These are phyloP conservation scores for Brettanomyces naardenensis DNA, from an alignment of 805 yeast species.

Conservation along the genomic window DNA sequence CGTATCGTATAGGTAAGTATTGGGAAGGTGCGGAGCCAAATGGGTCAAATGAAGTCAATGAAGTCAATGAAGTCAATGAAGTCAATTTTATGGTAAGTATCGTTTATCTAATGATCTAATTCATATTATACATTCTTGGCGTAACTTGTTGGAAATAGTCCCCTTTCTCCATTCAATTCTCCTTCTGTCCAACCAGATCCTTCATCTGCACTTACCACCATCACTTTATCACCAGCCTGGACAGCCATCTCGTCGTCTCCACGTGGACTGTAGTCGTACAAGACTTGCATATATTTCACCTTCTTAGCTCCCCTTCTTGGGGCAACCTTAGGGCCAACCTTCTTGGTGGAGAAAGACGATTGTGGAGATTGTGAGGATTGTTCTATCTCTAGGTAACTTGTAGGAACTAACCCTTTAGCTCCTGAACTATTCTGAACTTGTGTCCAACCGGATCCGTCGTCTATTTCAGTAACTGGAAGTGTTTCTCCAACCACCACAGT, in stretches of 20 bases:
- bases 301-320: conserved; percentile 69
- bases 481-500: conserved; percentile 52
- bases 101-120: no score
- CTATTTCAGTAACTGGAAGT: conserved; percentile 51
- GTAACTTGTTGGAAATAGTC: conserved; percentile 77
- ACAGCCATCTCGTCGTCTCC: conserved; percentile 77
- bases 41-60: no score
- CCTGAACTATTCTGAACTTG: conserved; percentile 39
- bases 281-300: conserved; percentile 55
- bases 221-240: conserved; percentile 63
- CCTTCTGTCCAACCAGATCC: conserved; percentile 96
- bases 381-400: conserved; percentile 56
- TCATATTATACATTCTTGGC: conserved; percentile 28
- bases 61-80: no score
- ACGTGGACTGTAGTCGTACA: conserved; percentile 69
- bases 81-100: no score
- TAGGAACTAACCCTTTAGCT: conserved; percentile 74
- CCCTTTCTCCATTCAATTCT: conserved; percentile 55
- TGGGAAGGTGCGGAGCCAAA: no score
- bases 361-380: conserved; percentile 8
- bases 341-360: conserved; percentile 13
- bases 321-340: conserved; percentile 66
- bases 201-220: conserved; percentile 60
- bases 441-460: conserved; percentile 95
- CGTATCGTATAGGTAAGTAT: no score